A percentile compares a stretch with the other conserved stretches of the same genome.
Conservation (phyloP, 1,284 basidiomycete species). For the Phaffia rhodozyma region DNA sequence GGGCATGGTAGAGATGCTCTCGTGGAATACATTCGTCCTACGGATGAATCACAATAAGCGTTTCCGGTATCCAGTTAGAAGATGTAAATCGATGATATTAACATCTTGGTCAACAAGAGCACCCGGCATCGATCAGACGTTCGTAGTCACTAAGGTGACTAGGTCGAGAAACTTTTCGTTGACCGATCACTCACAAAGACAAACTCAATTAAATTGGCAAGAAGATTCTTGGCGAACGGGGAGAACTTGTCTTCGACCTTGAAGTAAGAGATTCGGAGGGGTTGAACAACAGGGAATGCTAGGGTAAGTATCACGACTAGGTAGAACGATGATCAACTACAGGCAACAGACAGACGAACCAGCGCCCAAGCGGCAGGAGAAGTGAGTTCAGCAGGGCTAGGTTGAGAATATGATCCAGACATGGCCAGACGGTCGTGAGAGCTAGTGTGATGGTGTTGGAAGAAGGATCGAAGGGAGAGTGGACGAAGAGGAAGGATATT, state of each 20-base stretch:
- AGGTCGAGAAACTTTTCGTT: not conserved
- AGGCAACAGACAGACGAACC: slow-evolving; percentile 37
- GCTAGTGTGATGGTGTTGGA: too few relatives aligned
- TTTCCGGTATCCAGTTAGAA: slow-evolving; percentile 10
- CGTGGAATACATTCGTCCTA: slow-evolving; percentile 83
- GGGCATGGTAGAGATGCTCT: slow-evolving; percentile 61
- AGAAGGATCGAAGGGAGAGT: too few relatives aligned
- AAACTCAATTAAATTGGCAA: slow-evolving; percentile 72
- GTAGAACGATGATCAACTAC: too few relatives aligned
- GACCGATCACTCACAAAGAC: slow-evolving; percentile 49
- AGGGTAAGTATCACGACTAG: not conserved
- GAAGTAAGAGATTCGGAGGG: not conserved
- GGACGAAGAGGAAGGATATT: too few relatives aligned
- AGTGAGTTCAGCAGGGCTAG: slow-evolving; percentile 55
- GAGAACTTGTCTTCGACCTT: slow-evolving; percentile 88
- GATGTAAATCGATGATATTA: not conserved
- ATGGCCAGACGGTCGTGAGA: too few relatives aligned
- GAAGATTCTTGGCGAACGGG: slow-evolving; percentile 68
- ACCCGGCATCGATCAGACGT: not conserved
- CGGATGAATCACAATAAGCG: not conserved
- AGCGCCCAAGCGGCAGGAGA: slow-evolving; percentile 70
- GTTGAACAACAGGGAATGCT: not conserved
- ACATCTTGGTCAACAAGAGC: not conserved
- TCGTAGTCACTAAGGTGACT: not conserved
- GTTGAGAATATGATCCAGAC: not conserved